Evolutionary conservation across 257 asterid genomes (phyloP).

Genomic region (Pogostemon cablin): DNA sequence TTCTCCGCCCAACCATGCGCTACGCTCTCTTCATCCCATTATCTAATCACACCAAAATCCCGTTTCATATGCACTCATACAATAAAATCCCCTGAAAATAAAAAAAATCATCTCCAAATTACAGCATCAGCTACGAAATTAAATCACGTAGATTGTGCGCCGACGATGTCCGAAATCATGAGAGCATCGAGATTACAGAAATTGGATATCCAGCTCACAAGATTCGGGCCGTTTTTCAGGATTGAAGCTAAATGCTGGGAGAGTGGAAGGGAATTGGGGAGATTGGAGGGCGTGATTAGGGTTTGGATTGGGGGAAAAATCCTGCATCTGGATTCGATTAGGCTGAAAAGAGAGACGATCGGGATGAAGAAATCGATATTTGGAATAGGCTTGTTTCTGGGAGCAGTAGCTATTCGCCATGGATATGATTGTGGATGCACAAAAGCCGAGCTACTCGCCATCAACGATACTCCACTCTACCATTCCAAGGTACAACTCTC

Average conservation of each 20-base stretch:
- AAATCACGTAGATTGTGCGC: slow-evolving; percentile 33
- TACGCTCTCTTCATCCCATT: too few species aligned
- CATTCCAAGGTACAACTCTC: slow-evolving; percentile 65
- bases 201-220: slow-evolving; percentile 61
- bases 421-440: slow-evolving; percentile 78
- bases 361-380: slow-evolving; percentile 86
- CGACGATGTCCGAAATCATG: slow-evolving; percentile 81
- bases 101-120: not conserved
- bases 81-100: slow-evolving; percentile 12
- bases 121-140: not conserved
- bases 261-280: slow-evolving; percentile 59
- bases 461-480: slow-evolving; percentile 74
- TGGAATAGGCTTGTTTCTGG: slow-evolving; percentile 88
- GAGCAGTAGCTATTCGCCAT: slow-evolving; percentile 83
- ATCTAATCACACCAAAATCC: slow-evolving; percentile 14
- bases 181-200: slow-evolving; percentile 71
- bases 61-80: slow-evolving; percentile 27
- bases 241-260: slow-evolving; percentile 62
- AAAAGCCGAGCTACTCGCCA: slow-evolving; percentile 85
- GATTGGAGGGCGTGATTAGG: slow-evolving; percentile 81
- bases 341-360: slow-evolving; percentile 61
- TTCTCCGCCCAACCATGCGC: too few species aligned
- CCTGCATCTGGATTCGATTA: slow-evolving; percentile 81
- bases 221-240: slow-evolving; percentile 81
- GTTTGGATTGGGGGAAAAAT: slow-evolving; percentile 75